These are phyloP conservation scores for Populus ilicifolia DNA, from an alignment of 345 rosid species.

Conservation along the genomic window DNA sequence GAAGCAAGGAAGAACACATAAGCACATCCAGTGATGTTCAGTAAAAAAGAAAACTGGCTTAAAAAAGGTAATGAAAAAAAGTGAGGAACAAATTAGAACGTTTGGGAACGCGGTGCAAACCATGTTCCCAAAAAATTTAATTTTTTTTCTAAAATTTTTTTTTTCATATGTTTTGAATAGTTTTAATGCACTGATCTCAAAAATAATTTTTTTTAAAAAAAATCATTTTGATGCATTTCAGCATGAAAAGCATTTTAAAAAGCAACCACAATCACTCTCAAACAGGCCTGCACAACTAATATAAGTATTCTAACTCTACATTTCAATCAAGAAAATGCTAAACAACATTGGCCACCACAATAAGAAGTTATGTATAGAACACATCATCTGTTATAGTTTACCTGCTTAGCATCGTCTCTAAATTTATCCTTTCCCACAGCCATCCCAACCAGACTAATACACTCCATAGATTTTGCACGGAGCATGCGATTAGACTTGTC, in stretches of 20 bases:
- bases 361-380: not conserved
- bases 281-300: too few species aligned
- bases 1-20: not conserved
- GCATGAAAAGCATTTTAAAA: too few species aligned
- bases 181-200: too few species aligned
- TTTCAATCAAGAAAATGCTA: not conserved
- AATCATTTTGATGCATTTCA: too few species aligned
- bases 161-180: too few species aligned
- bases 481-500: conserved; percentile 93
- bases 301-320: not conserved
- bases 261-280: too few species aligned
- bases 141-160: too few species aligned
- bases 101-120: too few species aligned
- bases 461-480: conserved; percentile 97
- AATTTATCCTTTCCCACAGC: conserved; percentile 98
- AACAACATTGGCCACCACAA: not conserved
- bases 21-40: not conserved
- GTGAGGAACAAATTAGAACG: not conserved
- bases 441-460: conserved; percentile 98
- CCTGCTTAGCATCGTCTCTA: conserved; percentile 93
- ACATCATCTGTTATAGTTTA: conserved; percentile 14
- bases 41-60: not conserved
- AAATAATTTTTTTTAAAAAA: too few species aligned
- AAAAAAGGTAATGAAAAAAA: not conserved
- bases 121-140: too few species aligned